Evolutionary conservation across 2,329 filamentous ascomycete species (phyloP), one percentile per base, ranked within the genome.

Genomic region (Colletotrichum costaricense): DNA sequence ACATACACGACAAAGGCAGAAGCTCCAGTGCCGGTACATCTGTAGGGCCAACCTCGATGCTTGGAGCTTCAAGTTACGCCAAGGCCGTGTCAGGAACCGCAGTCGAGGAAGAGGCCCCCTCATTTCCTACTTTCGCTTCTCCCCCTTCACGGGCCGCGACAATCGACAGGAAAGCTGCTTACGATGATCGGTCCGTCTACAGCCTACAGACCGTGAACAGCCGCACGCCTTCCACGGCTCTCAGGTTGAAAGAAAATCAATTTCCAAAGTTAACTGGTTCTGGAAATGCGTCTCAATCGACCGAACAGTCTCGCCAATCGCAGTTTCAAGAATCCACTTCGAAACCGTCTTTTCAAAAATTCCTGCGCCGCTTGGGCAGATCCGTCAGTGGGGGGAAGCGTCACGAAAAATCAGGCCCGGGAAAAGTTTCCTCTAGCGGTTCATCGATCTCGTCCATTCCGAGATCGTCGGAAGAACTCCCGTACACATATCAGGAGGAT

Each of bases 21-120:
- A 78, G 72, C 63, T 73, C 64, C 24, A 77, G 64, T 56, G 75
- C 72, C 28, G 79, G 72, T 57, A 77, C 56, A 55, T 19, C 58
- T 56, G 72, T 56, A 62, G 80, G 78, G 24, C 85, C 78, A 12
- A 80, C 74, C 28, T 73, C 80, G 3, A 75, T 80, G 38, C 73
- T 80, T 12, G 82, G 81, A 22, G 77, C 76, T 35, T 78, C 79
- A 42, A 83, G 80, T 30, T 83, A 84, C 66, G 80, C 82, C 24
- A 76, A 80, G 24, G 75, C 80, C 1, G 62, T 75, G 14, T 76
- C 76, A 0, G 66, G 63, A 8, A 80, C 72, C 8, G 56, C 66
- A 5, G 28, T 74, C 7, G 74, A 75, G 49, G 74, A 76, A 28
- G 69, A 73, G 6, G 4, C 67, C 8, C 3, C 75, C 52, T 19